Percentiles rank a stretch among this genome's conserved stretches.
phyloP scores from a whole-genome alignment of 768 basidiomycete genomes.

The Gloeostereum incarnatum region DNA sequence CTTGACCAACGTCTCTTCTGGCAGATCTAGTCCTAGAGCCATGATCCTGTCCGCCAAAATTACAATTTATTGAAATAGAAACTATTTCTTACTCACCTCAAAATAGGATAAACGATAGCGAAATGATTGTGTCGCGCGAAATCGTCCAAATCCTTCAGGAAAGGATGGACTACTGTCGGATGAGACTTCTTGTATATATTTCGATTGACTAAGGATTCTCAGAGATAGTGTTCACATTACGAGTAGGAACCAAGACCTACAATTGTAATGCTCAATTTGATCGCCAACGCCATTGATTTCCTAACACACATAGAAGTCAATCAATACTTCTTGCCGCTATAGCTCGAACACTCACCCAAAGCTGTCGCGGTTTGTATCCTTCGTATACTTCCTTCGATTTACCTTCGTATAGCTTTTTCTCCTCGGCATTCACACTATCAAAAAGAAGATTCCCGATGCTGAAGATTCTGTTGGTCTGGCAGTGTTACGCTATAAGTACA shows the following conservation, averaged over 20 bases:
- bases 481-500: not conserved
- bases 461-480: conserved; percentile 35
- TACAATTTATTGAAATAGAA: not conserved
- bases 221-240: too few species aligned
- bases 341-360: conserved; percentile 30
- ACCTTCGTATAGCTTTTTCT: conserved; percentile 31
- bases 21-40: conserved; percentile 42
- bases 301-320: too few species aligned
- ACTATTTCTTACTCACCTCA: conserved; percentile 21
- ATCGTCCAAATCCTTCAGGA: conserved; percentile 40
- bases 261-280: conserved; percentile 55
- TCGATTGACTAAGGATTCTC: conserved; percentile 32
- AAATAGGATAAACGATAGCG: conserved; percentile 37
- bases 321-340: too few species aligned
- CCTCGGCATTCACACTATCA: conserved; percentile 25
- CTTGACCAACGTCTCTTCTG: conserved; percentile 42
- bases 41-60: conserved; percentile 25
- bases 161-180: conserved; percentile 38
- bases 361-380: conserved; percentile 45
- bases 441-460: conserved; percentile 41
- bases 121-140: conserved; percentile 44
- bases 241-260: conserved; percentile 22
- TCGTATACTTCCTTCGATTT: conserved; percentile 39
- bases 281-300: conserved; percentile 55
- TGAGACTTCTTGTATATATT: conserved; percentile 37